Evolutionary conservation across 352 stramenopile genomes (phyloP), one percentile per base, ranked within the genome.

Genomic region (Phytopythium oedochilum): DNA sequence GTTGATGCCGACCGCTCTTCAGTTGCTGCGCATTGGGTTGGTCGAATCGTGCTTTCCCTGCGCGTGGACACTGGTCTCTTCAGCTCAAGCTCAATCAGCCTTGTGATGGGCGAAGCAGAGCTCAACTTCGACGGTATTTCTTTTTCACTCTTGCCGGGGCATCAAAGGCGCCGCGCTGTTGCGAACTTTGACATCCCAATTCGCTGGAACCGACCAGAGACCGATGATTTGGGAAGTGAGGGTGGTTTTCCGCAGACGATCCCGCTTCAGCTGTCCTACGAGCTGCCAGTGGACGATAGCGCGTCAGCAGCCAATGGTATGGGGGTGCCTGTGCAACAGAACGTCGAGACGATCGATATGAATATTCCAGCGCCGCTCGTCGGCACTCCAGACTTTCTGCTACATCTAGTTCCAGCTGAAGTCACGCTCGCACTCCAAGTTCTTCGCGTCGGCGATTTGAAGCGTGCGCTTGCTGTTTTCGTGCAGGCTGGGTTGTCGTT

Each of bases 1-100:
- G 31, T 7, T 5, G 31, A 25, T 57, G 22, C 48, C 54, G 59
- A 32, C 60, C 42, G 23, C 57, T 65, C 29, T 32, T 70, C 2
- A 26, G 55, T 9, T 69, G 71, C 42, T 39, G 58, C 5, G 58
- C 71, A 26, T 45, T 40, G 35, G 35, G 9, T 5, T 7, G 35
- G 35, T 14, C 35, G 5, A 6, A 20, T 40, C 15, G 35, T 20
- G 15, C 2, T 40, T 22, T 40, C 35, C 3, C 35, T 40, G 2
- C 15, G 5, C 17, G 35, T 40, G 35, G 17, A n/a, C 6, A 22
- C 15, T 17, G 35, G 35, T 22, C 1, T 3, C 35, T 40, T 40
- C 35, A 17, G 14, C 11, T 40, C 35, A 40, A 40, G 35, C 2
- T 7, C 35, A 22, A 22, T 40, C 35, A 40, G 15, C 14, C n/a